These are phyloP conservation scores for Thymus quinquecostatus DNA, from an alignment of 257 asterid species.

Conservation along the genomic window DNA sequence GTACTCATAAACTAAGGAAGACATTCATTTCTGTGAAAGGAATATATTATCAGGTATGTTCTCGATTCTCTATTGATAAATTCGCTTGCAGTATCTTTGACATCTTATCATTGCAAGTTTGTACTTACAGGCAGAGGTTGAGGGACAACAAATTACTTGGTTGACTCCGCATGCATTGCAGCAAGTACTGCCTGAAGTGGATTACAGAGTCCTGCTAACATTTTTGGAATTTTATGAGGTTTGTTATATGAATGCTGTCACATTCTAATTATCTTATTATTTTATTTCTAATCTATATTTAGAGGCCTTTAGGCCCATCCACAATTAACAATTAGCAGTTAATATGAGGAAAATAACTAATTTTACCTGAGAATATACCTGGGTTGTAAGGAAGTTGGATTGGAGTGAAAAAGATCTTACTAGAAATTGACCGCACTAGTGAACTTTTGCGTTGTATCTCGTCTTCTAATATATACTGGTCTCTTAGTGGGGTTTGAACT, in stretches of 20 bases:
- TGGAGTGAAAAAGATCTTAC: not conserved
- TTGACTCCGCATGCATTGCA: slow-evolving; percentile 97
- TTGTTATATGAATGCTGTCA: slow-evolving; percentile 16
- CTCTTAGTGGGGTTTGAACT: not conserved
- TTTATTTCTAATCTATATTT: not conserved
- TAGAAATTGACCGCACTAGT: not conserved
- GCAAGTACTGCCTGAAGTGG: slow-evolving; percentile 96
- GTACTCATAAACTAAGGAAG: slow-evolving; percentile 90
- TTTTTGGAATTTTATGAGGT: slow-evolving; percentile 96
- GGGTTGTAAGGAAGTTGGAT: not conserved
- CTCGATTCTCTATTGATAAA: slow-evolving; percentile 14
- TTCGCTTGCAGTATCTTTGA: slow-evolving; percentile 21
- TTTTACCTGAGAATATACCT: not conserved
- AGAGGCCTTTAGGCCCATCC: slow-evolving; percentile 4
- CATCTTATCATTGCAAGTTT: not conserved
- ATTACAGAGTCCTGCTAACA: slow-evolving; percentile 82
- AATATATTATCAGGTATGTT: slow-evolving; percentile 84
- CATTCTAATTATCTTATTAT: not conserved
- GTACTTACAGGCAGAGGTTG: slow-evolving; percentile 75
- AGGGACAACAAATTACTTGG: slow-evolving; percentile 96
- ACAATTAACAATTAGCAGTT: not conserved
- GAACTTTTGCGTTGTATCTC: not conserved
- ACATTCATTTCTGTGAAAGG: slow-evolving; percentile 96
- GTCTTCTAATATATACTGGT: slow-evolving; percentile 3
- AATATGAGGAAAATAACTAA: not conserved